A percentile compares a stretch with the other conserved stretches of the same genome.
These are phyloP conservation scores for Crotalaria pallida DNA, from an alignment of 306 rosid genomes.

Conservation along the genomic window DNA sequence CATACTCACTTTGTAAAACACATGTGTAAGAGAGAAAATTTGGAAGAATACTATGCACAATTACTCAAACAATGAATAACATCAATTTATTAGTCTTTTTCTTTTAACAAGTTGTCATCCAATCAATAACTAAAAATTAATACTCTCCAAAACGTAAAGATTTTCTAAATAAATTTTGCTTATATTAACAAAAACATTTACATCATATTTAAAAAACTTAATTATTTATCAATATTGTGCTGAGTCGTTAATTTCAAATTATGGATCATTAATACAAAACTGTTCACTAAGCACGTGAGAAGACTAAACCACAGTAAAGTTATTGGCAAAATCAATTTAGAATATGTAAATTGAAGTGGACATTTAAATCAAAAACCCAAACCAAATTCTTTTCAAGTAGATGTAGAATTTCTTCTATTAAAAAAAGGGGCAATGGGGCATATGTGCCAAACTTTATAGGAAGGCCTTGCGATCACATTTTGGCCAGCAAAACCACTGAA, in stretches of 20 bases:
- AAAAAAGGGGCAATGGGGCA: neutral
- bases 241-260: neutral
- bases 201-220: too few relatives aligned
- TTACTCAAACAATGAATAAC: neutral
- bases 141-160: too few relatives aligned
- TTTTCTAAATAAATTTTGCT: too few relatives aligned
- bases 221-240: too few relatives aligned
- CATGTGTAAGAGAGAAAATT: neutral
- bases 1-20: neutral
- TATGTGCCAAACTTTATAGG: slow-evolving; percentile 23
- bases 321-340: neutral
- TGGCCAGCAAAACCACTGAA: slow-evolving; percentile 24
- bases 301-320: slow-evolving; percentile 22
- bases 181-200: too few relatives aligned
- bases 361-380: slow-evolving; percentile 5
- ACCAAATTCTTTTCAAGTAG: slow-evolving; percentile 18
- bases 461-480: slow-evolving; percentile 22
- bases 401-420: slow-evolving; percentile 19
- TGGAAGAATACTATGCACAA: neutral
- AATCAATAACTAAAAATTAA: too few relatives aligned
- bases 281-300: slow-evolving; percentile 21
- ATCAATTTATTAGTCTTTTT: too few relatives aligned
- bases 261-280: slow-evolving; percentile 16
- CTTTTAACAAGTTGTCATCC: too few relatives aligned
- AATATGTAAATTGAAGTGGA: slow-evolving; percentile 24